phyloP scores from a whole-genome alignment of 2,329 filamentous ascomycete species.

The Ascomycota sp. region DNA sequence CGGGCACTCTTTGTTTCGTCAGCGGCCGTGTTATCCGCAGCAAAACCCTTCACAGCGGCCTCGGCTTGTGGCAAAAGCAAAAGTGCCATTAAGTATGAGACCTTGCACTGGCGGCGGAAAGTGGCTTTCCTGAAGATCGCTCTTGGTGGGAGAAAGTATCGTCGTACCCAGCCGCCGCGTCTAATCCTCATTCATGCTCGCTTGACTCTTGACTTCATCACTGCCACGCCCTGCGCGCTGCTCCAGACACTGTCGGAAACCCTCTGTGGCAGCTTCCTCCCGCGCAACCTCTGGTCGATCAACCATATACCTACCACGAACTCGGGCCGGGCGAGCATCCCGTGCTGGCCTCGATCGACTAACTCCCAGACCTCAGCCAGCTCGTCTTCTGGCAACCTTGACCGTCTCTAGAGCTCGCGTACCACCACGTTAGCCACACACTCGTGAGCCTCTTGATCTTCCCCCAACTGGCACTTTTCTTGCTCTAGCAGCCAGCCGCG shows the following conservation, averaged over 20 bases:
- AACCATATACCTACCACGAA: constrained; percentile 73
- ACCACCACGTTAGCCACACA: constrained; percentile 46
- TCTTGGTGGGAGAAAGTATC: too few relatives aligned
- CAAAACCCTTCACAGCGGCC: too few relatives aligned
- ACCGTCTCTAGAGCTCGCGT: constrained; percentile 53
- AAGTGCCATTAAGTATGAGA: too few relatives aligned
- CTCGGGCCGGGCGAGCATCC: constrained; percentile 40
- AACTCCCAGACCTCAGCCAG: constrained; percentile 58
- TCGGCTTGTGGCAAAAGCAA: too few relatives aligned
- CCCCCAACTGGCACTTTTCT: not conserved
- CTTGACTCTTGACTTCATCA: too few relatives aligned
- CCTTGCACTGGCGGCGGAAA: too few relatives aligned
- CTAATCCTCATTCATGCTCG: too few relatives aligned
- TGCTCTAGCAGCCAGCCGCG: constrained; percentile 30
- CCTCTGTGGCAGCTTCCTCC: constrained; percentile 49
- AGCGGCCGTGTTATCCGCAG: too few relatives aligned
- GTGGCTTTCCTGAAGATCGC: too few relatives aligned
- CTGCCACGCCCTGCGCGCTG: constrained; percentile 21
- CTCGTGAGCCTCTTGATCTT: constrained; percentile 14
- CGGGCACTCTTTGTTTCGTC: too few relatives aligned
- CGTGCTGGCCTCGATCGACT: constrained; percentile 34
- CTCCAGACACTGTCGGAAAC: constrained; percentile 58
- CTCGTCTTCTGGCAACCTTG: constrained; percentile 41
- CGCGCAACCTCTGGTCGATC: constrained; percentile 58
- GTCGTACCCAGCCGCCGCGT: too few relatives aligned